Base-by-base conservation (phyloP, 2,329 filamentous ascomycete genomes). In the Colletotrichum godetiae region DNA sequence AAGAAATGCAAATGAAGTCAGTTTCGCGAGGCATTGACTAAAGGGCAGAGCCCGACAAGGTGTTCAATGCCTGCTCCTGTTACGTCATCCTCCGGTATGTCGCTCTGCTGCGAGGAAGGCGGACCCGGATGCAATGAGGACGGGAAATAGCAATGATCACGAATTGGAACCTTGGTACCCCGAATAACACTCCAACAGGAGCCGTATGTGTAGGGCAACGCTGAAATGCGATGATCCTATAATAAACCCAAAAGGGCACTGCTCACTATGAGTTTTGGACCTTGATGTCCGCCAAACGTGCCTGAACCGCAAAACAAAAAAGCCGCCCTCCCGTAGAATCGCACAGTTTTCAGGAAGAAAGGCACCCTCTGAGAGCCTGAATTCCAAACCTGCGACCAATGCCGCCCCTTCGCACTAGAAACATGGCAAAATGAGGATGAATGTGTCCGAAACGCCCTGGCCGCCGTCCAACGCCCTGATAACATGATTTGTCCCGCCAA, bases 381-480 rank as follows among this genome's bases (percentile, higher is more conserved):
- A 5, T 29, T 22, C 29, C 37, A 58, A 29, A 3, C 31, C 37
- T 5, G 27, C 55, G 33, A 65, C 60, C 37, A 35, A 53, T n/a
- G 49, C 69, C 59, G 60, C 33, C 33, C 13, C 49, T 22, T 31
- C 59, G 24, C 22, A 27, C 13, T 19, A 35, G 13, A 22, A 19
- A 35, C 12, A 19, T 19, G 52, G 19, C 24, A 27, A n/a, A 55
- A 53, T 35, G 29, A 71, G n/a, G 35, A 27, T 67, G 27, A 67
- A 59, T 46, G 53, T 52, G 37, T 66, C 67, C 67, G 27, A 57
- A 73, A 73, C 71, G 71, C 71, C 71, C 27, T 60, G 31, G 35
- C 13, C 71, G 35, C 67, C 67, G 57, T 69, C 57, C 58, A 72
- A 72, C 69, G 69, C 69, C 69, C 22, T 72, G 58, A 53, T 63